Evolutionary conservation across 805 yeast genomes (phyloP).

Genomic region (Metahyphopichia silvanorum): DNA sequence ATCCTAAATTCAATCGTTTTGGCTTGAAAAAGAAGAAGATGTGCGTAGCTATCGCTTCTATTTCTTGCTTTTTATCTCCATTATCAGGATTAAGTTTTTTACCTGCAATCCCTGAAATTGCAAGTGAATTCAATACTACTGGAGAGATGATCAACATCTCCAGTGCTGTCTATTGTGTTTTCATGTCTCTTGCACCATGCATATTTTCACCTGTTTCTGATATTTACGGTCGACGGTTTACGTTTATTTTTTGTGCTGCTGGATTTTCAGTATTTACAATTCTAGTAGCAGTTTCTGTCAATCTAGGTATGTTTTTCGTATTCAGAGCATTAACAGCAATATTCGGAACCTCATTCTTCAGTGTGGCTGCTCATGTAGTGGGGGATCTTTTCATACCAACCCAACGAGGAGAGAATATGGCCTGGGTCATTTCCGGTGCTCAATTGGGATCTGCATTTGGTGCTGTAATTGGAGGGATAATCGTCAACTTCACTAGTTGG

Average conservation of each 20-base stretch:
- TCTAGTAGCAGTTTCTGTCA: conserved; percentile 45
- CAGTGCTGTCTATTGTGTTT: conserved; percentile 47
- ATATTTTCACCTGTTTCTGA: conserved; percentile 49
- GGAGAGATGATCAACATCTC: conserved; percentile 46
- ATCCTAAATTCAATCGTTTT: conserved; percentile 10
- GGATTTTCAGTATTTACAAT: conserved; percentile 18
- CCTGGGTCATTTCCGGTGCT: conserved; percentile 46
- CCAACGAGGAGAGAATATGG: conserved; percentile 51
- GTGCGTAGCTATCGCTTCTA: conserved; percentile 13
- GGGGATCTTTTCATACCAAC: conserved; percentile 50
- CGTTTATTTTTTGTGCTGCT: conserved; percentile 40
- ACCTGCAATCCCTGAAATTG: conserved; percentile 52
- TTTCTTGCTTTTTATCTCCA: conserved; percentile 43
- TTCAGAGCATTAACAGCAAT: conserved; percentile 50
- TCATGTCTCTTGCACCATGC: conserved; percentile 54
- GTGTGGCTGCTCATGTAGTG: conserved; percentile 49
- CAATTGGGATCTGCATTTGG: conserved; percentile 55
- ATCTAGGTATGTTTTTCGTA: conserved; percentile 52
- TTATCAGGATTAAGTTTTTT: conserved; percentile 42
- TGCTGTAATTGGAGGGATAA: conserved; percentile 51
- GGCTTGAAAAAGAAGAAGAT: conserved; percentile 9
- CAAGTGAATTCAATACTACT: conserved; percentile 43
- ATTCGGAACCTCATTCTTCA: conserved; percentile 54
- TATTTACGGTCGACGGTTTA: conserved; percentile 47
- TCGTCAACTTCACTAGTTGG: conserved; percentile 51